A percentile compares a stretch with the other conserved stretches of the same genome.
Evolutionary conservation across 805 yeast genomes (phyloP).

Genomic region (Cyberlindnera americana): DNA sequence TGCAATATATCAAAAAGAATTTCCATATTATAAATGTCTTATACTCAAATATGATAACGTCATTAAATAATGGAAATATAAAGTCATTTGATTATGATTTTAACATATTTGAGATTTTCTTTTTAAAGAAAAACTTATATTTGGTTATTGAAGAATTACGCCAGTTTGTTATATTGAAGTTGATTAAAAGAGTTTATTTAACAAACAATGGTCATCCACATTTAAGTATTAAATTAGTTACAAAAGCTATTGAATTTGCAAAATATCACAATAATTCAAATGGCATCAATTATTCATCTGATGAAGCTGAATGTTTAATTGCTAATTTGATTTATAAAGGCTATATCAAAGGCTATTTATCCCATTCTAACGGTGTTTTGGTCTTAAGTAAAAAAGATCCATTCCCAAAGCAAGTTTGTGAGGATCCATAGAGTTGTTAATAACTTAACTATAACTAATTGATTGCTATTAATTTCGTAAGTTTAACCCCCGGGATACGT

Average conservation of each 20-base stretch:
- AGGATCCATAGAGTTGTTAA: constrained; percentile 7
- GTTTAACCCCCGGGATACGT: too few species aligned
- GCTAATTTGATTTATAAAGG: constrained; percentile 63
- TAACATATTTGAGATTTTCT: constrained; percentile 40
- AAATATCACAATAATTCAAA: constrained; percentile 20
- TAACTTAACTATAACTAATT: too few species aligned
- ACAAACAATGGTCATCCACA: constrained; percentile 29
- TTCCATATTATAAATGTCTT: too few species aligned
- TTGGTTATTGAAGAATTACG: constrained; percentile 52
- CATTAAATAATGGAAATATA: constrained; percentile 52
- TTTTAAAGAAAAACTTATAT: constrained; percentile 59
- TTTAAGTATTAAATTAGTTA: constrained; percentile 38
- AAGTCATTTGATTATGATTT: constrained; percentile 44
- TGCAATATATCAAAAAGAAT: constrained; percentile 36
- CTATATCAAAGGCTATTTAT: constrained; percentile 72
- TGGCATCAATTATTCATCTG: constrained; percentile 26
- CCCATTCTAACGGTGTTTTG: constrained; percentile 68
- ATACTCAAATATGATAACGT: constrained; percentile 28
- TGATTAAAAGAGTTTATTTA: constrained; percentile 39
- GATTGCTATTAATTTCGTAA: too few species aligned
- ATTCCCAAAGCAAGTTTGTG: constrained; percentile 47
- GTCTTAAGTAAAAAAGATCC: constrained; percentile 75
- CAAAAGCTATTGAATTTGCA: constrained; percentile 40
- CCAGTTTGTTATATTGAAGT: constrained; percentile 45
- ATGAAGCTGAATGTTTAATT: constrained; percentile 63